These are phyloP conservation scores for Quercus robur DNA, from an alignment of 306 rosid species.

Conservation along the genomic window DNA sequence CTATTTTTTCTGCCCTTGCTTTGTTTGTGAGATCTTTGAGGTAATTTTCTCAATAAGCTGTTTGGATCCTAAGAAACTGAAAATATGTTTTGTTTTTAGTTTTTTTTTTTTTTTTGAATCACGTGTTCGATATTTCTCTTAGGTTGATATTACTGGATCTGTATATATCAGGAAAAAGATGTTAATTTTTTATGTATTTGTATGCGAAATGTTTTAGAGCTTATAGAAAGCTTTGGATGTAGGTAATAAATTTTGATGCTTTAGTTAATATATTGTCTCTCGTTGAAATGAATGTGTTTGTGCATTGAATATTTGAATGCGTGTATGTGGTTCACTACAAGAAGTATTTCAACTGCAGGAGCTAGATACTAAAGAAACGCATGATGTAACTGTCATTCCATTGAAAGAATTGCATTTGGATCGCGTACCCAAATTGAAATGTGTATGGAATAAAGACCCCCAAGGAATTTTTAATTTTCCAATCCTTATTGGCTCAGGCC, in stretches of 20 bases:
- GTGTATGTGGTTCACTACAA: background rate
- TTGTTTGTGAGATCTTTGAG: no score
- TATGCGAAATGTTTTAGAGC: no score
- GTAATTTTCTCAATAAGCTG: no score
- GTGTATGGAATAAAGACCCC: slow-evolving; percentile 10
- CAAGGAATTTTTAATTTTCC: background rate
- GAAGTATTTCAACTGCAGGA: slow-evolving; percentile 6
- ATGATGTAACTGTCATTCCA: background rate
- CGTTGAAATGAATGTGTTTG: no score
- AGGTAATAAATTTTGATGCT: background rate
- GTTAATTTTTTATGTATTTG: background rate
- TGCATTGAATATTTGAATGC: no score
- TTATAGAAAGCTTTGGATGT: background rate
- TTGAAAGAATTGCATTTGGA: background rate
- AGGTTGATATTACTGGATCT: background rate
- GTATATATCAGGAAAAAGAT: background rate
- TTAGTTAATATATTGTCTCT: no score
- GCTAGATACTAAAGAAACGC: no score
- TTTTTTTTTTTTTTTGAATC: no score
- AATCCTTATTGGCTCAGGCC: no score
- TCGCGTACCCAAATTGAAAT: background rate
- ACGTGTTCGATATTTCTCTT: background rate
- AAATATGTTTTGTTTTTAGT: no score
- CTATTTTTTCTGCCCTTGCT: no score
- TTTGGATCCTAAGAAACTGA: no score